These are phyloP conservation scores for Drosera spatulata DNA, from an alignment of 179 eudicot genomes.

Conservation along the genomic window DNA sequence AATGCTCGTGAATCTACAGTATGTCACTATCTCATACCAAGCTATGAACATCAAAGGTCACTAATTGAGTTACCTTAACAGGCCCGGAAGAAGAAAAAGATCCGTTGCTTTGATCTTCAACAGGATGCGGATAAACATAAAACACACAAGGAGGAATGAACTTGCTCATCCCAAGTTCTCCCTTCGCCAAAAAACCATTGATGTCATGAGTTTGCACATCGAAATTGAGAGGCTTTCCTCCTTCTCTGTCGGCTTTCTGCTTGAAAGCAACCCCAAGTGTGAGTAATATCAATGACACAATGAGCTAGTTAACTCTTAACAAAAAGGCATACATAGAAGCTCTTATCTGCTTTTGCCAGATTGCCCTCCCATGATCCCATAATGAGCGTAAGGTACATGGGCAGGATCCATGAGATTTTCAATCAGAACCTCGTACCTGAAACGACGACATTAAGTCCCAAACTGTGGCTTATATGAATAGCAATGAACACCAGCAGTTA, in stretches of 20 bases:
- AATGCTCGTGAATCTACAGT: too few species aligned
- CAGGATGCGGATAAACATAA: constrained; percentile 21
- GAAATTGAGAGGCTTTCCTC: constrained; percentile 69
- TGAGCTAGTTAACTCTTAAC: not conserved
- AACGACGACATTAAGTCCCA: constrained; percentile 1
- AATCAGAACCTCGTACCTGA: constrained; percentile 71
- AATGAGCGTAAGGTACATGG: constrained; percentile 89
- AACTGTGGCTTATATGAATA: too few species aligned
- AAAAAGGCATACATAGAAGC: constrained; percentile 5
- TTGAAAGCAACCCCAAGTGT: constrained; percentile 29
- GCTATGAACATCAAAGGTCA: too few species aligned
- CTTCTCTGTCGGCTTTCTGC: constrained; percentile 72
- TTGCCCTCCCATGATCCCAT: constrained; percentile 42
- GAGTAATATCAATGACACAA: constrained; percentile 10
- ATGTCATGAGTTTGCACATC: constrained; percentile 33
- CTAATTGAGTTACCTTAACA: constrained; percentile 20
- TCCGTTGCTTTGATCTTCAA: constrained; percentile 14
- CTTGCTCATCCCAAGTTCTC: constrained; percentile 23
- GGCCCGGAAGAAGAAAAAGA: constrained; percentile 18
- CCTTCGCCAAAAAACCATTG: constrained; percentile 53
- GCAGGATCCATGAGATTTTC: constrained; percentile 97
- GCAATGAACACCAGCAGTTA: too few species aligned
- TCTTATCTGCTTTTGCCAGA: constrained; percentile 45
- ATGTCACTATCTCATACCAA: too few species aligned
- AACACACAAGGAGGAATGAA: constrained; percentile 68